These are phyloP conservation scores for Colletotrichum eleusines DNA, from an alignment of 2,329 filamentous ascomycete genomes.

Conservation along the genomic window DNA sequence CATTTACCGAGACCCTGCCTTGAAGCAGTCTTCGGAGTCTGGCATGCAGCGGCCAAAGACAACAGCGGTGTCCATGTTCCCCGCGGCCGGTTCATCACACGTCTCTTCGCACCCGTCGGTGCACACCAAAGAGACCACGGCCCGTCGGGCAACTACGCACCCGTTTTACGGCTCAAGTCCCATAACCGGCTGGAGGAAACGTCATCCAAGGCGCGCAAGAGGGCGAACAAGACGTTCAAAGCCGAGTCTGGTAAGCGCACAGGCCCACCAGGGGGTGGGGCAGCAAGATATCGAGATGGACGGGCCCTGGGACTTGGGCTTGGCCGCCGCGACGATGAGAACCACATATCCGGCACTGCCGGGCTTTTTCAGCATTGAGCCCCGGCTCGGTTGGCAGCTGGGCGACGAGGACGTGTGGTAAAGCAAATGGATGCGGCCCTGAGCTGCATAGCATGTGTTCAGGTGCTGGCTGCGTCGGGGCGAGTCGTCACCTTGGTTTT, in stretches of 20 bases:
- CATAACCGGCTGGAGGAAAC: conserved; percentile 33
- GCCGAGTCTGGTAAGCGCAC: conserved; percentile 32
- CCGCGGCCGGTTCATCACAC: conserved; percentile 66
- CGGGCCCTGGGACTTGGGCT: conserved; percentile 33
- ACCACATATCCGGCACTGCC: conserved; percentile 41
- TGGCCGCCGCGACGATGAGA: conserved; percentile 29
- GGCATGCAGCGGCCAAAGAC: conserved; percentile 57
- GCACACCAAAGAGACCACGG: conserved; percentile 46
- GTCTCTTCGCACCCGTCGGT: conserved; percentile 79
- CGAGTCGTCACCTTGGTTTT: conserved; percentile 18
- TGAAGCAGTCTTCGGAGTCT: conserved; percentile 48
- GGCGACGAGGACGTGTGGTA: conserved; percentile 39
- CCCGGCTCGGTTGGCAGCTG: conserved; percentile 36
- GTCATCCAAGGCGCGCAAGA: conserved; percentile 37
- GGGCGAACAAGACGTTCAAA: conserved; percentile 32
- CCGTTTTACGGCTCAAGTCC: conserved; percentile 23
- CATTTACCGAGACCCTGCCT: not conserved
- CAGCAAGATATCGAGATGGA: conserved; percentile 29
- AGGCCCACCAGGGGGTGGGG: too few relatives aligned
- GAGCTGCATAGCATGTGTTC: conserved; percentile 37
- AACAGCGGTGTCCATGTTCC: conserved; percentile 60
- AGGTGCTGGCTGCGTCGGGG: conserved; percentile 39
- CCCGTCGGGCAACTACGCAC: conserved; percentile 10
- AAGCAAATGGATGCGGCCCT: conserved; percentile 32
- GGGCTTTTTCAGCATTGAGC: conserved; percentile 26